A percentile compares a stretch with the other conserved stretches of the same genome.
phyloP scores from a whole-genome alignment of 768 basidiomycete genomes.

The Leccinum sublutescens region DNA sequence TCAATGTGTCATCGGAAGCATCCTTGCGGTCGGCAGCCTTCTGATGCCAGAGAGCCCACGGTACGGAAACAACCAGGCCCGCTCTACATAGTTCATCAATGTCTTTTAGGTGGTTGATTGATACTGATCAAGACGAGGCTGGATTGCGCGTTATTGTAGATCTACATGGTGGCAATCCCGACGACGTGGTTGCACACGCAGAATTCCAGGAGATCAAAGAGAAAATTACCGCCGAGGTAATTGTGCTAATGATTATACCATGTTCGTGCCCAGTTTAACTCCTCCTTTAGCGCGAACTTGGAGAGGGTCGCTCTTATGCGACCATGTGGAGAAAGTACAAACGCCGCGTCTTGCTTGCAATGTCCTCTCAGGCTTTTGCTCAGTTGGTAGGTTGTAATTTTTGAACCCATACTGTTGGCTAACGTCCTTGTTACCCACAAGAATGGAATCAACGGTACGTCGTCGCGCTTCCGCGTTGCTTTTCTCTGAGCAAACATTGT shows the following conservation, averaged over 20 bases:
- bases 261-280: background rate
- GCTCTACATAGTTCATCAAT: conserved; percentile 4
- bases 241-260: conserved; percentile 5
- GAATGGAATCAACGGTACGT: conserved; percentile 92
- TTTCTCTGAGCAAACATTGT: conserved; percentile 1
- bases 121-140: conserved; percentile 77
- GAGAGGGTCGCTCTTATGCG: conserved; percentile 71
- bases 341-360: conserved; percentile 84
- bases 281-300: conserved; percentile 61
- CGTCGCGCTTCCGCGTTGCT: conserved; percentile 1
- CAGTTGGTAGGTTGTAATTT: conserved; percentile 64
- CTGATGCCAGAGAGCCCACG: conserved; percentile 90
- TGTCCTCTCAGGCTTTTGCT: conserved; percentile 95
- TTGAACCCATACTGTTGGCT: background rate
- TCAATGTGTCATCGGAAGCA: conserved; percentile 82
- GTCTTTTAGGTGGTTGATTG: conserved; percentile 76
- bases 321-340: conserved; percentile 88
- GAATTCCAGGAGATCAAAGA: conserved; percentile 92
- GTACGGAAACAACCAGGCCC: conserved; percentile 33
- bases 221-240: conserved; percentile 66
- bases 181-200: conserved; percentile 64
- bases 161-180: conserved; percentile 78
- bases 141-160: conserved; percentile 87
- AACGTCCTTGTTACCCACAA: conserved; percentile 29
- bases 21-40: conserved; percentile 77